These are phyloP conservation scores for Ramaria rubella DNA, from an alignment of 768 basidiomycete species.

Conservation along the genomic window DNA sequence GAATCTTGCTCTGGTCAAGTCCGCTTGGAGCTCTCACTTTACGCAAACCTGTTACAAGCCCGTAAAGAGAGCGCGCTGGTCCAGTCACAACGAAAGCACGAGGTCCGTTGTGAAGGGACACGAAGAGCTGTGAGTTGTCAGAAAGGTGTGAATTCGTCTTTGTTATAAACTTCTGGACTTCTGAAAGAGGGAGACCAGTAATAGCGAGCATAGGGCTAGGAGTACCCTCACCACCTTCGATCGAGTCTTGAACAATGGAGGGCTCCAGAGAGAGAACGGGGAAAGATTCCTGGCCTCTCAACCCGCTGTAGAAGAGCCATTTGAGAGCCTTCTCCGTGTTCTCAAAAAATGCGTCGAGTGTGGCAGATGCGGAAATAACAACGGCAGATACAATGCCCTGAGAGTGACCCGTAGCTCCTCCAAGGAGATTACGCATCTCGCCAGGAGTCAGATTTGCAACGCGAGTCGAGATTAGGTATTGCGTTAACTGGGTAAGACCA, in stretches of 20 bases:
- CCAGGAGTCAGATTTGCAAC: constrained; percentile 72
- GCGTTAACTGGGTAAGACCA: constrained; percentile 90
- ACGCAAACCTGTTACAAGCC: constrained; percentile 84
- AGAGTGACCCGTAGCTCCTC: constrained; percentile 93
- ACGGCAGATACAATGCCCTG: constrained; percentile 97
- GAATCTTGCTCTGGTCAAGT: constrained; percentile 88
- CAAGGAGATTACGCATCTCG: constrained; percentile 66
- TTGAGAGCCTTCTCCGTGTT: constrained; percentile 81
- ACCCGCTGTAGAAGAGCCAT: constrained; percentile 91
- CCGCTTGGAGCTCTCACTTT: constrained; percentile 85
- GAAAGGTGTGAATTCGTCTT: constrained; percentile 87
- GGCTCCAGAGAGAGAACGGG: constrained; percentile 89
- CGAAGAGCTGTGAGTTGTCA: constrained; percentile 64
- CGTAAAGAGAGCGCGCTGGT: constrained; percentile 85
- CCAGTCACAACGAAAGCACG: constrained; percentile 91
- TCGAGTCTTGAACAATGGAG: constrained; percentile 73
- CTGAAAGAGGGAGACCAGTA: constrained; percentile 68
- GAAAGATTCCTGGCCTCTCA: constrained; percentile 92
- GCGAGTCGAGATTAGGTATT: constrained; percentile 79
- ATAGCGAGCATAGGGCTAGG: constrained; percentile 94
- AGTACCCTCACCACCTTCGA: constrained; percentile 88
- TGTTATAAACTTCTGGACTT: constrained; percentile 73
- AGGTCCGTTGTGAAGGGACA: constrained; percentile 92
- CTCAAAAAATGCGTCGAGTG: constrained; percentile 62
- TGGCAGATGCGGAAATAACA: constrained; percentile 71